These are phyloP conservation scores for Russula lepida DNA, from an alignment of 768 basidiomycete genomes.

Conservation along the genomic window DNA sequence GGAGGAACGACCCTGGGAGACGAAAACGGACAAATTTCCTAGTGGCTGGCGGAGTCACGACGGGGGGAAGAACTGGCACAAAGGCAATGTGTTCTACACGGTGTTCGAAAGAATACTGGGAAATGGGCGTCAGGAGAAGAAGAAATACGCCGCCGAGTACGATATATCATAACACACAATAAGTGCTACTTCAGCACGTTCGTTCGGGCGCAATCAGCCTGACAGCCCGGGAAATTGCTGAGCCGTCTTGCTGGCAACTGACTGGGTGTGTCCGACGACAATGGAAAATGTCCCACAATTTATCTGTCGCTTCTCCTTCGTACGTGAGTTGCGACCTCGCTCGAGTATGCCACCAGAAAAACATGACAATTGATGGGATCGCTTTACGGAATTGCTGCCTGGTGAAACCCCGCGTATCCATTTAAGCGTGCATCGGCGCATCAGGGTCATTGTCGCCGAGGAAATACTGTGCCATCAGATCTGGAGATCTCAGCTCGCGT, in stretches of 20 bases:
- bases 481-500: slow-evolving; percentile 5
- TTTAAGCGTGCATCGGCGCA: neutral
- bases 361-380: neutral
- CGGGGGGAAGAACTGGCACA: neutral
- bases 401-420: neutral
- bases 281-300: neutral
- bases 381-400: neutral
- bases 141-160: neutral
- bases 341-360: neutral
- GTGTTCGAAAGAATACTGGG: slow-evolving; percentile 11
- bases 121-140: slow-evolving; percentile 9
- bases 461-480: slow-evolving; percentile 10
- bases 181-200: neutral
- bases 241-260: slow-evolving; percentile 1
- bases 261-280: neutral
- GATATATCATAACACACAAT: neutral
- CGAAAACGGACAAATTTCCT: neutral
- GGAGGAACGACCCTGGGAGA: slow-evolving; percentile 2
- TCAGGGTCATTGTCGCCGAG: slow-evolving; percentile 3
- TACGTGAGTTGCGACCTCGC: neutral
- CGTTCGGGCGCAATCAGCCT: slow-evolving; percentile 14
- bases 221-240: slow-evolving; percentile 10
- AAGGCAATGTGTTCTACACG: slow-evolving; percentile 11
- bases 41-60: slow-evolving; percentile 4
- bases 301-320: neutral